phyloP scores from a whole-genome alignment of 768 basidiomycete species.

The Cystofilobasidium capitatum region DNA sequence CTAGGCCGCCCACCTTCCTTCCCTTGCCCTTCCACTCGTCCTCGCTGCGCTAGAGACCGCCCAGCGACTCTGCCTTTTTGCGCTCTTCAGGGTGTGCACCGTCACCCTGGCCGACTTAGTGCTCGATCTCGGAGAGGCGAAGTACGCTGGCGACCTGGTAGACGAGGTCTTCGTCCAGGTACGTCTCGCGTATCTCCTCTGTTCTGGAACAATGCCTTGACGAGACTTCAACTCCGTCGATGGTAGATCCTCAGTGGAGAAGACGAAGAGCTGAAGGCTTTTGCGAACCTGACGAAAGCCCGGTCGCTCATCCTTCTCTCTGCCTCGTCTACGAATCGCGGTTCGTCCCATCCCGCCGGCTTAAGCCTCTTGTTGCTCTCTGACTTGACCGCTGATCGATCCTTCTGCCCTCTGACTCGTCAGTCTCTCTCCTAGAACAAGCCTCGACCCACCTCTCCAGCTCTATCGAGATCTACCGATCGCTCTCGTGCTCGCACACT shows the following conservation, averaged over 20 bases:
- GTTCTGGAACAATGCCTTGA: too few species aligned
- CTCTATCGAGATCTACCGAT: too few species aligned
- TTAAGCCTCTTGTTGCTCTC: too few species aligned
- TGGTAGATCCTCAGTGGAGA: neutral
- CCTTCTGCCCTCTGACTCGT: too few species aligned
- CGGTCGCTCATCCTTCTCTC: constrained; percentile 1
- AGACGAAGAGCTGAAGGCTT: constrained; percentile 20
- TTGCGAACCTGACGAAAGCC: constrained; percentile 12
- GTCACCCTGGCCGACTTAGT: constrained; percentile 68
- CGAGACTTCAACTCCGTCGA: neutral
- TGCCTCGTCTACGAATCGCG: neutral
- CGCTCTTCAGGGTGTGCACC: constrained; percentile 58
- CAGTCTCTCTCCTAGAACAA: too few species aligned
- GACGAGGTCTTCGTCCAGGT: constrained; percentile 79
- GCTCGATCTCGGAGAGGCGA: constrained; percentile 65
- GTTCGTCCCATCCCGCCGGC: neutral
- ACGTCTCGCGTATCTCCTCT: constrained; percentile 23
- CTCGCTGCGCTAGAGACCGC: constrained; percentile 67
- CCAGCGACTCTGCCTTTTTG: constrained; percentile 62
- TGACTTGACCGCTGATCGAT: too few species aligned
- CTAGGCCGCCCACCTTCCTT: constrained; percentile 57
- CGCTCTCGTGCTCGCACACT: too few species aligned
- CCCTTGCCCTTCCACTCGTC: constrained; percentile 55
- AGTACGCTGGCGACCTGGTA: constrained; percentile 54
- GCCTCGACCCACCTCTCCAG: too few species aligned